A percentile compares a stretch with the other conserved stretches of the same genome.
Conservation (phyloP, 1,284 basidiomycete genomes). For the Ganoderma leucocontextum region DNA sequence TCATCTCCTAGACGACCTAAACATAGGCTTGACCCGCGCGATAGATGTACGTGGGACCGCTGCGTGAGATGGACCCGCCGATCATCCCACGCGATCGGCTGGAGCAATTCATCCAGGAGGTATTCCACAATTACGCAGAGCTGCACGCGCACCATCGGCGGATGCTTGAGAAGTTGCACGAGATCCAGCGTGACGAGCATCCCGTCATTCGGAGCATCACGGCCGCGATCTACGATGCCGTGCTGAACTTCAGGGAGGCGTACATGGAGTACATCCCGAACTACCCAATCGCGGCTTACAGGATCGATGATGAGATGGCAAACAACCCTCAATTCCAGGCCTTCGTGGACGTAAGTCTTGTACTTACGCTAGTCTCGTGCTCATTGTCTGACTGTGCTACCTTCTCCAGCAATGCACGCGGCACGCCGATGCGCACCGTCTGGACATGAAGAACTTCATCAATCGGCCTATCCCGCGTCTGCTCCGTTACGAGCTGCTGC, state of each 20-base stretch:
- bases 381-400: neutral
- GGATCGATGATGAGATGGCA: slow-evolving; percentile 88
- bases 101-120: slow-evolving; percentile 84
- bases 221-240: slow-evolving; percentile 88
- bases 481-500: slow-evolving; percentile 87
- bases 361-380: neutral
- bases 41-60: slow-evolving; percentile 81
- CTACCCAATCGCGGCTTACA: slow-evolving; percentile 93
- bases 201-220: slow-evolving; percentile 86
- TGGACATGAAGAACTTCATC: slow-evolving; percentile 90
- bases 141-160: slow-evolving; percentile 78
- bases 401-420: slow-evolving; percentile 67
- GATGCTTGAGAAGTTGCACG: slow-evolving; percentile 83
- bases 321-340: slow-evolving; percentile 82
- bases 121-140: slow-evolving; percentile 93
- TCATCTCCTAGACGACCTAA: neutral
- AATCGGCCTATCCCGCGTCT: slow-evolving; percentile 90
- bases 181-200: slow-evolving; percentile 91
- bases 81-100: slow-evolving; percentile 80
- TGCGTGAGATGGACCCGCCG: slow-evolving; percentile 78
- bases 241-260: slow-evolving; percentile 91
- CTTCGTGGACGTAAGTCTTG: slow-evolving; percentile 79
- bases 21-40: neutral
- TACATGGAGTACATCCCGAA: slow-evolving; percentile 95
- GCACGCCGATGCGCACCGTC: slow-evolving; percentile 76